These are phyloP conservation scores for Colletotrichum echinochloae DNA, from an alignment of 2,329 filamentous ascomycete species.

Conservation along the genomic window DNA sequence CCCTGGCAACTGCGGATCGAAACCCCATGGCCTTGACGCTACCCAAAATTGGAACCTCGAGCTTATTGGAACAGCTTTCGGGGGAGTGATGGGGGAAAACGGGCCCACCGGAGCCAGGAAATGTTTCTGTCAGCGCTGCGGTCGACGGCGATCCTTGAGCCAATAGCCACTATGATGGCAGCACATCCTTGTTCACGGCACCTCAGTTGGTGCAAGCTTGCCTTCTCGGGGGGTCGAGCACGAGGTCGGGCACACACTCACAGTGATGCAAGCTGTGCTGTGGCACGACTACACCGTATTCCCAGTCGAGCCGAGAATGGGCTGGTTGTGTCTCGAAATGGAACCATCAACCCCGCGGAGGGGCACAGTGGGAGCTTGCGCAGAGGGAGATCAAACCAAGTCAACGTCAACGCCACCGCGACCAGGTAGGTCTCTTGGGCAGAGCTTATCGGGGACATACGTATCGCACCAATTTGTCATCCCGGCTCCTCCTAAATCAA, in stretches of 20 bases:
- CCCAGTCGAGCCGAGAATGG: constrained; percentile 11
- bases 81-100: constrained; percentile 10
- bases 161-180: constrained; percentile 4
- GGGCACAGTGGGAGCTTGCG: constrained; percentile 6
- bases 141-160: constrained; percentile 21
- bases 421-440: not conserved
- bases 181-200: constrained; percentile 16
- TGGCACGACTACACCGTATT: not conserved
- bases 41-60: constrained; percentile 14
- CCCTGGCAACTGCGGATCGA: not conserved
- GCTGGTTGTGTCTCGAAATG: constrained; percentile 29
- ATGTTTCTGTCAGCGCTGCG: constrained; percentile 38
- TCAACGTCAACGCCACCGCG: constrained; percentile 6
- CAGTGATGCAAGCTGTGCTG: not conserved
- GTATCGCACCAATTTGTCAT: constrained; percentile 27
- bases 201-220: not conserved
- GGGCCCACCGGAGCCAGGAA: constrained; percentile 15
- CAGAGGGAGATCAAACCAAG: constrained; percentile 24
- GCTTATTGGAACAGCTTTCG: constrained; percentile 9
- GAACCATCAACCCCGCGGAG: constrained; percentile 27
- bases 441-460: not conserved
- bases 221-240: not conserved
- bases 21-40: not conserved
- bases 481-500: not conserved
- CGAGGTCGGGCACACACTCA: not conserved